Evolutionary conservation across 208 protist genomes (phyloP).

Genomic region (Leishmania braziliensis): DNA sequence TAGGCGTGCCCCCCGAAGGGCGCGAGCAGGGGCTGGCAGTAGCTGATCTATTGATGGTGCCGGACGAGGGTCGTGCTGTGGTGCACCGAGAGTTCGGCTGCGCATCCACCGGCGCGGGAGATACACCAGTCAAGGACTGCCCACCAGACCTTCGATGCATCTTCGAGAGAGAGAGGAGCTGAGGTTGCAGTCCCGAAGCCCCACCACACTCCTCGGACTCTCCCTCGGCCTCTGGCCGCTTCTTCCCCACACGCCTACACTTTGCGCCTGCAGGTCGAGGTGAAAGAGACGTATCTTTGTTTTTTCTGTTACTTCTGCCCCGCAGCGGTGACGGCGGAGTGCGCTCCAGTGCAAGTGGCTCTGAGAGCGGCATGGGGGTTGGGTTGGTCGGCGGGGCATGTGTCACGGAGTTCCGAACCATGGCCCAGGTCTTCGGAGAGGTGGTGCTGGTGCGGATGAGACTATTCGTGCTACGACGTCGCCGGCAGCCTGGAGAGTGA

Average conservation of each 20-base stretch:
- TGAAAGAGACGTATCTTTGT: not conserved
- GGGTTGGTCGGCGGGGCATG: not conserved
- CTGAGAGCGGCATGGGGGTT: not conserved
- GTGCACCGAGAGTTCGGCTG: constrained; percentile 16
- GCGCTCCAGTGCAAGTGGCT: not conserved
- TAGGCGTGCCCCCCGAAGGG: not conserved
- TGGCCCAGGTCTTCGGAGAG: not conserved
- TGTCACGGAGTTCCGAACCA: not conserved
- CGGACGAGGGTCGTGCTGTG: constrained; percentile 11
- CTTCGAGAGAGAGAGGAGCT: not conserved
- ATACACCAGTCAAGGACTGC: not conserved
- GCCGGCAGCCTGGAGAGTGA: not conserved
- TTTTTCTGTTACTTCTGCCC: not conserved
- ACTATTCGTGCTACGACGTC: not conserved
- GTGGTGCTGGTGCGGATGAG: not conserved
- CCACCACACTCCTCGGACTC: not conserved
- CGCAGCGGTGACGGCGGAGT: not conserved
- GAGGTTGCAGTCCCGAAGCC: not conserved
- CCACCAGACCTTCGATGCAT: not conserved
- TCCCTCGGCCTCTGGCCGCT: not conserved
- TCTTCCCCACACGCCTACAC: not conserved
- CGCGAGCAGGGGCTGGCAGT: not conserved
- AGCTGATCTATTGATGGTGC: not conserved
- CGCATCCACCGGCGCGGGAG: not conserved
- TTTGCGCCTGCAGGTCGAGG: not conserved